Conservation (phyloP, 371 early-diverging fungal genomes). For the Capillidium heterosporum region DNA sequence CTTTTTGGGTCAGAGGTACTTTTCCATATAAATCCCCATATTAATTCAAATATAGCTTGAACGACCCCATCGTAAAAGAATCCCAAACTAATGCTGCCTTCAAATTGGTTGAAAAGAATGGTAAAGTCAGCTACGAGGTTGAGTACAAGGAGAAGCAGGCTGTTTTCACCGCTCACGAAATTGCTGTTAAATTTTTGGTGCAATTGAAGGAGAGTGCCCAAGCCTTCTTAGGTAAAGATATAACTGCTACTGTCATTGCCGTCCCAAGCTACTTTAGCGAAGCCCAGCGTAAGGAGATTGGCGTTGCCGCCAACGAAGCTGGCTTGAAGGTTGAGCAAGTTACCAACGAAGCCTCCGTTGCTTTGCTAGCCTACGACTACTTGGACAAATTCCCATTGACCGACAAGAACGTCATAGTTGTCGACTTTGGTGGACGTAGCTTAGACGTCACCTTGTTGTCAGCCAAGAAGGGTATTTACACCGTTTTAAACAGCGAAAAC, state of each 20-base stretch:
- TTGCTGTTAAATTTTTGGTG: slow-evolving; percentile 56
- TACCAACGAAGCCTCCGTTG: slow-evolving; percentile 92
- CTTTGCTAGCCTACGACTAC: slow-evolving; percentile 82
- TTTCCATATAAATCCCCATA: neutral
- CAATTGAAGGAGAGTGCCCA: slow-evolving; percentile 65
- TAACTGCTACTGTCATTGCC: slow-evolving; percentile 81
- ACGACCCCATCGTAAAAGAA: slow-evolving; percentile 15
- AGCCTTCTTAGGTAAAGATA: slow-evolving; percentile 56
- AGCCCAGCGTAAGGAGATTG: slow-evolving; percentile 62
- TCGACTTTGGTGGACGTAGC: slow-evolving; percentile 93
- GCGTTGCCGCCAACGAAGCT: slow-evolving; percentile 65
- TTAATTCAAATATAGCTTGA: neutral
- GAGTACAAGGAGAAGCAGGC: slow-evolving; percentile 37
- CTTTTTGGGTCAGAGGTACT: slow-evolving; percentile 56
- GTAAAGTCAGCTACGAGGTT: slow-evolving; percentile 59
- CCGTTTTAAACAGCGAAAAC: slow-evolving; percentile 67
- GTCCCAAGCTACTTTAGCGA: slow-evolving; percentile 88
- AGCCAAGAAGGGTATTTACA: slow-evolving; percentile 74
- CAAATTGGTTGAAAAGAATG: slow-evolving; percentile 41
- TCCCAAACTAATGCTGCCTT: slow-evolving; percentile 29
- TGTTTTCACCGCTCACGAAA: slow-evolving; percentile 44
- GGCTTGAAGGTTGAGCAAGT: slow-evolving; percentile 79
- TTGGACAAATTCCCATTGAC: slow-evolving; percentile 27
- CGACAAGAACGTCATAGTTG: slow-evolving; percentile 66
- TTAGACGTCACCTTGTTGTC: slow-evolving; percentile 85